A percentile compares a stretch with the other conserved stretches of the same genome.
Conservation (phyloP, 2,329 filamentous ascomycete species). For the Cladophialophora yegresii region DNA sequence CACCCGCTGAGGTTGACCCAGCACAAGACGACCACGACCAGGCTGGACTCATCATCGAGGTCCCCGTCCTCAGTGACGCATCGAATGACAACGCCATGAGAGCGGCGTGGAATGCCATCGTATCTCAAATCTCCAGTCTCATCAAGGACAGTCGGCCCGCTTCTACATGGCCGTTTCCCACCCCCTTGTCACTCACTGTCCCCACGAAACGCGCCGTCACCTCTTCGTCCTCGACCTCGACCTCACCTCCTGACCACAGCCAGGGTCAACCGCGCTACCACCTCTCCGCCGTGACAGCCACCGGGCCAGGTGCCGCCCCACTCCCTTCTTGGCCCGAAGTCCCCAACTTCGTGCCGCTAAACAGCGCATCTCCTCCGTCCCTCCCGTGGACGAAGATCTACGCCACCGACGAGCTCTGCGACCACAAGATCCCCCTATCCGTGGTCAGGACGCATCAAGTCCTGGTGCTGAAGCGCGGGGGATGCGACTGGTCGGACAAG, state of each 20-base stretch:
- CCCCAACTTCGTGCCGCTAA: constrained; percentile 41
- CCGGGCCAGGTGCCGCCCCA: constrained; percentile 63
- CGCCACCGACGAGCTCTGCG: constrained; percentile 68
- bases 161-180: constrained; percentile 31
- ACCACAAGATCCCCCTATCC: constrained; percentile 55
- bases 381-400: constrained; percentile 72
- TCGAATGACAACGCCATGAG: constrained; percentile 28
- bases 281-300: constrained; percentile 53
- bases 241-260: constrained; percentile 1
- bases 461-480: constrained; percentile 77
- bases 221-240: constrained; percentile 9
- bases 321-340: constrained; percentile 62
- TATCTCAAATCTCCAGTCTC: constrained; percentile 36
- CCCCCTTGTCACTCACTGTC: constrained; percentile 18
- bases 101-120: constrained; percentile 36
- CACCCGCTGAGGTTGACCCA: constrained; percentile 10
- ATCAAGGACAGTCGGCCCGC: constrained; percentile 28
- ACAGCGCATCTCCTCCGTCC: constrained; percentile 39
- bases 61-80: constrained; percentile 17
- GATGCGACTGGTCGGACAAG: constrained; percentile 82
- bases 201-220: constrained; percentile 2
- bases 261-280: constrained; percentile 32
- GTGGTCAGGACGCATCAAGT: constrained; percentile 66
- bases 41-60: constrained; percentile 18
- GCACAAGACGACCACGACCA: neutral